Conservation (phyloP, 208 protist genomes). For the Trypanosoma lewisi region DNA sequence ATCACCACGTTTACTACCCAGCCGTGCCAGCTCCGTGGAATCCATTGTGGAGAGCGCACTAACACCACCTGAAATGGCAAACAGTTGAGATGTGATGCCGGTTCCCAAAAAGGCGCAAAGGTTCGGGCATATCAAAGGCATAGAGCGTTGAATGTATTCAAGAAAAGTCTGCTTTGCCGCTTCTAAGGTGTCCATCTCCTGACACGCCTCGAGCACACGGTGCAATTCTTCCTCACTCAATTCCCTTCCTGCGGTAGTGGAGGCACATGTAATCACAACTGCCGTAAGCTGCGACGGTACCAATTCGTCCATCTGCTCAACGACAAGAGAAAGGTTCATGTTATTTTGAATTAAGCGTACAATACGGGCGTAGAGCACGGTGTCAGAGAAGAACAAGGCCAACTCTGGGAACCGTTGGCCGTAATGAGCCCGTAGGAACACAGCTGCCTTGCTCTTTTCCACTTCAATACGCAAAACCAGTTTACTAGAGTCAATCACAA, state of each 20-base stretch:
- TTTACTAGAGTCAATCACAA: conserved; percentile 86
- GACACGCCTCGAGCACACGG: conserved; percentile 73
- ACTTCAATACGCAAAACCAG: conserved; percentile 87
- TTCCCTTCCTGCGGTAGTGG: conserved; percentile 78
- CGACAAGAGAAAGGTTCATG: conserved; percentile 64
- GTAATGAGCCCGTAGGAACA: conserved; percentile 89
- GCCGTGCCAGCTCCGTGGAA: conserved; percentile 44
- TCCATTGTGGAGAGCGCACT: conserved; percentile 75
- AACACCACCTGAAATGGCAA: conserved; percentile 79
- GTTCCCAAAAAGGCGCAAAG: conserved; percentile 89
- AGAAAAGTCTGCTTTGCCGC: conserved; percentile 91
- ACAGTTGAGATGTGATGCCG: conserved; percentile 89
- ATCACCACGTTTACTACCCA: conserved; percentile 72
- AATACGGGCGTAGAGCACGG: conserved; percentile 82
- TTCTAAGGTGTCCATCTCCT: conserved; percentile 90
- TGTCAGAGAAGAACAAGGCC: conserved; percentile 84
- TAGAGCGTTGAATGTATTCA: conserved; percentile 91
- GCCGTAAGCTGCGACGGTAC: conserved; percentile 83
- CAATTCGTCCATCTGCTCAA: conserved; percentile 76
- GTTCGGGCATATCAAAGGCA: conserved; percentile 92
- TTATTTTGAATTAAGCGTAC: conserved; percentile 83
- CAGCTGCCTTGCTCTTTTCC: conserved; percentile 85
- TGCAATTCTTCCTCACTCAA: conserved; percentile 57
- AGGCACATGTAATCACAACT: conserved; percentile 85
- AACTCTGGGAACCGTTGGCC: conserved; percentile 86